Evolutionary conservation across 495 filamentous ascomycete genomes (phyloP), one percentile per base, ranked within the genome.

Genomic region (Aspergillus panamensis): DNA sequence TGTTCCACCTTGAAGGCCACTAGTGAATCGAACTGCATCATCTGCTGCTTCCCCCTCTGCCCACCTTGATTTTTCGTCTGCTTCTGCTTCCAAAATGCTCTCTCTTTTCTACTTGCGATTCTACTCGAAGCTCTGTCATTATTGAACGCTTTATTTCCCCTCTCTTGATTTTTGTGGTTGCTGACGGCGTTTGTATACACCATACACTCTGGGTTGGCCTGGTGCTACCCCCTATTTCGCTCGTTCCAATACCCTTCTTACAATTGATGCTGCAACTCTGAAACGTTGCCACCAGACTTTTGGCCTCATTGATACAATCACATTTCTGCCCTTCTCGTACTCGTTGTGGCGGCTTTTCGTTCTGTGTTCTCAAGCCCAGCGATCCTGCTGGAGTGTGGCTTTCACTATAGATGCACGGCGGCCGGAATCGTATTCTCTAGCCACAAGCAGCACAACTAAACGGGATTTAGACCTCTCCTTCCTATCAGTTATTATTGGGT

Each of bases 21-120:
- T 45, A 45, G 42, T 45, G 42, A 20, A 45, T 33, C 48, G 29
- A 35, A 32, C 48, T 17, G 10, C 48, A 33, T 39, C 19, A 39
- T n/a, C 49, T 35, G 49, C 30, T 17, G 17, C 32, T 25, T 35
- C 37, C 43, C 51, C 21, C 58, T 51, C 43, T 45, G 14, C 30
- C 9, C n/a, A 20, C 19, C 16, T 17, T 3, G 10, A 21, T 21
- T 6, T 45, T 20, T 10, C 42, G n/a, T 19, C 21, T 47, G 30
- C 40, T 31, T 51, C 16, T 35, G n/a, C 44, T 13, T 55, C 52
- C 30, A 39, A 39, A 51, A 55, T 56, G 40, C 37, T 55, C 37
- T 43, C 50, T 51, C 35, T n/a, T n/a, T 47, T 31, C 40, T 40
- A 21, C 50, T 42, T 53, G 33, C 35, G 40, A 45, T 44, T 48